Evolutionary conservation across 176 grass and related monocot species (phyloP), one percentile per base, ranked within the genome.

Genomic region (Cocos nucifera): DNA sequence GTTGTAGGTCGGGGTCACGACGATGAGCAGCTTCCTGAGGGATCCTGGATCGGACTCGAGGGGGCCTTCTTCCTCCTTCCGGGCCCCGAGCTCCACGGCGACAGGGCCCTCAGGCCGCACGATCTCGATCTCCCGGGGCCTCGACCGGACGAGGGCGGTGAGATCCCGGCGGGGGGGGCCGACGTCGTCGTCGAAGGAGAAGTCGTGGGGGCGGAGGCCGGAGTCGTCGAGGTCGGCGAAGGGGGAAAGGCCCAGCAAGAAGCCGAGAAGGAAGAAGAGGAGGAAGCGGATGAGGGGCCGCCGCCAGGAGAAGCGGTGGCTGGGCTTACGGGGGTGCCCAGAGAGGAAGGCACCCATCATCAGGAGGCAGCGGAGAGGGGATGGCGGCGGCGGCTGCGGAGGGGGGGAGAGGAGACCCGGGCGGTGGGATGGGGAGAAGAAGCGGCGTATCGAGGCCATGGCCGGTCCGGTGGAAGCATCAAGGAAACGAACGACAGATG

Each of bases 211-310:
- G 67, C 57, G 66, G 71, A 65, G 56, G 64, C 73, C 52, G 74
- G 60, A 56, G 67, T 78, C 59, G 27, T 87, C 78, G 66, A 69
- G 71, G 67, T 87, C 74, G 22, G 75, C 70, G 63, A 87, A 83
- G 29, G 66, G 67, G 75, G 79, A 79, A 48, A 87, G 62, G 27
- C 84, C 84, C 6, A 72, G 76, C 30, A 83, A 73, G 75, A 87
- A 87, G 67, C 84, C 84, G 14, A 81, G 57, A 59, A 87, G 75
- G 64, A 87, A 87, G 75, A 62, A 82, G 54, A 82, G 54, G 49
- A 87, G 58, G 62, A 82, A 19, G 74, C 62, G 30, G 73, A 62
- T 20, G 74, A 68, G 80, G 62, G 73, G 74, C 10, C 80, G 68
- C 39, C 80, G 73, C 55, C 51, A 66, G 19, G 64, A 60, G 64